A percentile compares a stretch with the other conserved stretches of the same genome.
Conservation (phyloP, 495 filamentous ascomycete genomes). For the Penicillium maclennaniae region DNA sequence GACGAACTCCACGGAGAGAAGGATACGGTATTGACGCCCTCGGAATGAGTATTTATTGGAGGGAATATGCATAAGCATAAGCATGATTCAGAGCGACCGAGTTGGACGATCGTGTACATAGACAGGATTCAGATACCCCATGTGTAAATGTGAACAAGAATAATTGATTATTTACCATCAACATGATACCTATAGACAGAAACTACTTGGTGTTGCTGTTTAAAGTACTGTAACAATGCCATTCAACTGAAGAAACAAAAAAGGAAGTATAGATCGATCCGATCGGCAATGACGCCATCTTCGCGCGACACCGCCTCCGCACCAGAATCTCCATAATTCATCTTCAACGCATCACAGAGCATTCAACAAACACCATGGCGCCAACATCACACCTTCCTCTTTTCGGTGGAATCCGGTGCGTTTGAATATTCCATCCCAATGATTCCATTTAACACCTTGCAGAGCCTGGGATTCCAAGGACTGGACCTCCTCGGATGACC, state of each 20-base stretch:
- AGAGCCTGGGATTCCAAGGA: slow-evolving; percentile 46
- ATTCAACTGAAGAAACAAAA: no score
- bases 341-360: not conserved
- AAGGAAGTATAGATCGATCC: not conserved
- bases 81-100: slow-evolving; percentile 8
- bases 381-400: slow-evolving; percentile 16
- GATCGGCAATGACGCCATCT: slow-evolving; percentile 17
- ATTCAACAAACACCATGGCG: slow-evolving; percentile 11
- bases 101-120: slow-evolving; percentile 21
- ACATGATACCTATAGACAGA: not conserved
- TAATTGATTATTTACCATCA: not conserved
- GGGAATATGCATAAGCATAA: slow-evolving; percentile 3
- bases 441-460: not conserved
- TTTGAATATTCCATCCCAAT: not conserved
- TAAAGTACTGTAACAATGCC: no score
- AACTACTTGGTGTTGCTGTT: no score
- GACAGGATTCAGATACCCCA: slow-evolving; percentile 22
- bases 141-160: slow-evolving; percentile 1
- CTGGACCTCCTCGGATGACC: slow-evolving; percentile 69
- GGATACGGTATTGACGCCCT: slow-evolving; percentile 9
- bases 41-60: slow-evolving; percentile 10
- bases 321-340: not conserved
- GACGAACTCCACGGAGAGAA: slow-evolving; percentile 35
- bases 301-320: slow-evolving; percentile 11
- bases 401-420: slow-evolving; percentile 17